Percentiles rank a stretch among this genome's conserved stretches.
Evolutionary conservation across 2,329 filamentous ascomycete genomes (phyloP).

Genomic region (Colletotrichum brevisporum): DNA sequence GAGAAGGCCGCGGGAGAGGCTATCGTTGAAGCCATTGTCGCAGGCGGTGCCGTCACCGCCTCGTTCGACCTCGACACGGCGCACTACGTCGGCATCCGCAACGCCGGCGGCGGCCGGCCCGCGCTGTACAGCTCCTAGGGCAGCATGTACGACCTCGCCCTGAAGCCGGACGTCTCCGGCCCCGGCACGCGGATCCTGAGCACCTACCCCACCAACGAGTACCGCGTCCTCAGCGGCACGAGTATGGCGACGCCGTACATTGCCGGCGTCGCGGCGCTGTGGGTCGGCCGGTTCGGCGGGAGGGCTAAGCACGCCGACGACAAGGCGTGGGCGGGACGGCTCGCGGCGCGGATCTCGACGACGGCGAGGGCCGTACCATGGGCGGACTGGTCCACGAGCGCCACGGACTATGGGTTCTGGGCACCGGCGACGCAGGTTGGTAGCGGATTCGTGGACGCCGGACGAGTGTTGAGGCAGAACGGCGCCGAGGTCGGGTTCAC

Average conservation of each 20-base stretch:
- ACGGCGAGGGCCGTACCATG: conserved; percentile 10
- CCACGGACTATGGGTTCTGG: conserved; percentile 18
- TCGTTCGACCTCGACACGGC: conserved; percentile 43
- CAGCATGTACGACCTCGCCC: conserved; percentile 28
- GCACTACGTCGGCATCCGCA: conserved; percentile 17
- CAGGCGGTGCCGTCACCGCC: conserved; percentile 57
- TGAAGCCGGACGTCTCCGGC: conserved; percentile 22
- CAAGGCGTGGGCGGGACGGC: not conserved
- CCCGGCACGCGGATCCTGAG: conserved; percentile 26
- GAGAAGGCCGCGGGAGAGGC: conserved; percentile 48
- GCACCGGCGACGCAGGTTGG: conserved; percentile 53
- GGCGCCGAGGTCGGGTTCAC: conserved; percentile 55
- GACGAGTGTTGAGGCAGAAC: conserved; percentile 56
- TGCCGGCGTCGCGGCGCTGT: conserved; percentile 15
- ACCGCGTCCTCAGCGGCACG: conserved; percentile 10
- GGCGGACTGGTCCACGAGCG: conserved; percentile 23
- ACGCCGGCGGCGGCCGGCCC: conserved; percentile 23
- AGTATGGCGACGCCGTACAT: conserved; percentile 24
- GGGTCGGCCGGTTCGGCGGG: conserved; percentile 46
- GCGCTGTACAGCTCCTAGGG: conserved; percentile 61
- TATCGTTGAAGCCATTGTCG: conserved; percentile 51
- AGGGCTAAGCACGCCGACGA: conserved; percentile 49
- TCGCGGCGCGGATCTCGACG: not conserved
- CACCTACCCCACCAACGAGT: conserved; percentile 21
- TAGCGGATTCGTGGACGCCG: conserved; percentile 61